Evolutionary conservation across 1,139 yeast genomes (phyloP).

Genomic region (Geotrichum carabidarum): DNA sequence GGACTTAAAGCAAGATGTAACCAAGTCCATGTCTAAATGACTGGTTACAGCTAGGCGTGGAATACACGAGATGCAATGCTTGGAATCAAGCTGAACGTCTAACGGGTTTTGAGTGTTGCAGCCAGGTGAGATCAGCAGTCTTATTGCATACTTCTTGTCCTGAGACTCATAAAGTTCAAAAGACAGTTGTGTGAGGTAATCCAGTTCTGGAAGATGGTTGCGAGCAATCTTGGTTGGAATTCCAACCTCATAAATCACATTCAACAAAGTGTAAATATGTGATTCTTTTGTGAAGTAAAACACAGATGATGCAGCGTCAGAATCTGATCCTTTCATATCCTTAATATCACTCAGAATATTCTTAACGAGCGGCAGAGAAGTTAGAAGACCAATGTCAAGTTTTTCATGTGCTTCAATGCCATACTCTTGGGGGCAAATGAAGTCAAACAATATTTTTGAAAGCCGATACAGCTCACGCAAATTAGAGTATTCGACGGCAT

Average conservation of each 20-base stretch:
- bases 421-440: slow-evolving; percentile 96
- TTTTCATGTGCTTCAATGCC: slow-evolving; percentile 95
- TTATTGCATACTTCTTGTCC: slow-evolving; percentile 72
- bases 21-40: slow-evolving; percentile 87
- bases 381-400: slow-evolving; percentile 86
- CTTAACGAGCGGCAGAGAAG: slow-evolving; percentile 87
- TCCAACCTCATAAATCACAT: slow-evolving; percentile 85
- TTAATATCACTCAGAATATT: slow-evolving; percentile 78
- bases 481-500: slow-evolving; percentile 70
- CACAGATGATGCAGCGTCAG: slow-evolving; percentile 46
- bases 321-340: slow-evolving; percentile 63
- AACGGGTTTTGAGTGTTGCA: slow-evolving; percentile 97
- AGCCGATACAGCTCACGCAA: slow-evolving; percentile 82
- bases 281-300: slow-evolving; percentile 94
- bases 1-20: slow-evolving; percentile 71
- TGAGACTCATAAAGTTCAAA: slow-evolving; percentile 83
- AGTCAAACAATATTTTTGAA: slow-evolving; percentile 89
- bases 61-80: slow-evolving; percentile 93
- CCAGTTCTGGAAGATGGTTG: slow-evolving; percentile 92
- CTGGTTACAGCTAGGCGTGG: slow-evolving; percentile 85
- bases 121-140: slow-evolving; percentile 89
- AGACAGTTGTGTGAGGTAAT: slow-evolving; percentile 89
- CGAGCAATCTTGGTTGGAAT: slow-evolving; percentile 90
- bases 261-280: slow-evolving; percentile 86
- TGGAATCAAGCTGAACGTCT: slow-evolving; percentile 91